A percentile compares a stretch with the other conserved stretches of the same genome.
Evolutionary conservation across 345 rosid species (phyloP).

Genomic region (Cochlearia excelsa): DNA sequence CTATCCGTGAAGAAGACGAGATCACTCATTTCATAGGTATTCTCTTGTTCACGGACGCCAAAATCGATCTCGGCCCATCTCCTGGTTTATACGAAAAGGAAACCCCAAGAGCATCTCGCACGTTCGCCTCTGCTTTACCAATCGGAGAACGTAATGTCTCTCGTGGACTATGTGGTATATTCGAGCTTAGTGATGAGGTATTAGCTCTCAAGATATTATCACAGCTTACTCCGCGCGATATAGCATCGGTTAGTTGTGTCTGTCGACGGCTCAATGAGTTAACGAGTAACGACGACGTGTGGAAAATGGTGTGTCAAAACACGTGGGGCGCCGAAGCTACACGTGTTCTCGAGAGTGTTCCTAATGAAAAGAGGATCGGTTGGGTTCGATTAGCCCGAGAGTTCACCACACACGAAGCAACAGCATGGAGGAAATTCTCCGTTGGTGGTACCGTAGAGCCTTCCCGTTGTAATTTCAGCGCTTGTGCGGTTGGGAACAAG

Average conservation of each 20-base stretch:
- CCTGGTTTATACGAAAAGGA: slow-evolving; percentile 52
- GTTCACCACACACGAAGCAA: slow-evolving; percentile 87
- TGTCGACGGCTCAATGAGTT: slow-evolving; percentile 58
- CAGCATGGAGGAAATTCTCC: slow-evolving; percentile 83
- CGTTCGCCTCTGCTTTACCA: slow-evolving; percentile 42
- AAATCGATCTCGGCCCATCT: slow-evolving; percentile 75
- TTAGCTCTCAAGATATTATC: slow-evolving; percentile 68
- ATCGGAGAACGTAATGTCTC: slow-evolving; percentile 60
- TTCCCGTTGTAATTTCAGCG: slow-evolving; percentile 86
- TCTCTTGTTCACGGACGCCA: slow-evolving; percentile 73
- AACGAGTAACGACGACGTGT: slow-evolving; percentile 80
- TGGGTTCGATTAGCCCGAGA: slow-evolving; percentile 87
- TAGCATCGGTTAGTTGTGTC: slow-evolving; percentile 80
- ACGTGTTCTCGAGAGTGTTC: slow-evolving; percentile 71
- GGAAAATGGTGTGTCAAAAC: slow-evolving; percentile 95
- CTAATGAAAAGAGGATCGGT: slow-evolving; percentile 84
- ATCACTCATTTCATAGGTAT: slow-evolving; percentile 86
- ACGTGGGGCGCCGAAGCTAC: slow-evolving; percentile 93
- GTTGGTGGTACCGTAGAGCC: slow-evolving; percentile 94
- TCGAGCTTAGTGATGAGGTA: slow-evolving; percentile 78
- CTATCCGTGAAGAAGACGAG: slow-evolving; percentile 79
- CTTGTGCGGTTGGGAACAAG: slow-evolving; percentile 87
- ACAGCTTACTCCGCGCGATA: slow-evolving; percentile 76
- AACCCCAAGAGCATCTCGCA: slow-evolving; percentile 42
- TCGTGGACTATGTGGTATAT: slow-evolving; percentile 67